Evolutionary conservation across 1,284 basidiomycete species (phyloP), one percentile per base, ranked within the genome.

Genomic region (Cryptococcus neoformans): DNA sequence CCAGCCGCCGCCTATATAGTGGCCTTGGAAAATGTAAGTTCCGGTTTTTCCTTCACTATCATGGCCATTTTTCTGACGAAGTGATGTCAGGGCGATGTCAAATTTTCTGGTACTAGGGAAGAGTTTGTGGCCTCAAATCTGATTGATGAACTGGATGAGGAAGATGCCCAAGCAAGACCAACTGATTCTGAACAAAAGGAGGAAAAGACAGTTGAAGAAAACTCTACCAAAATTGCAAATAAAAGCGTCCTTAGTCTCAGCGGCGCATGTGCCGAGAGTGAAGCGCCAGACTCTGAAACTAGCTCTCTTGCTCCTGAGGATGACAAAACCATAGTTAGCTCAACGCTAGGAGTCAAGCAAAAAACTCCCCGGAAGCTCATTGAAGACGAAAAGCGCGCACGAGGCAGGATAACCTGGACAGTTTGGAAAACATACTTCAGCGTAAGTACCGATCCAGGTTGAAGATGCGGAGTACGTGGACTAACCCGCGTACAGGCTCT

Each of bases 351-450:
- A 7, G 51, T 76, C 4, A 65, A 69, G 52, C 41, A 53, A 44
- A 90, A 89, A 72, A 73, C 83, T 0, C 87, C 89, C 0, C 81
- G 90, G 50, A 95, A 93, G 76, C 81, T 96, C 17, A 81, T 96
- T 38, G 92, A 95, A 71, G 93, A 96, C 67, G 93, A 96, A 76
- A 86, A 86, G 62, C 83, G 91, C 6, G 92, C 90, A 0, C 86
- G 62, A n/a, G 93, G 93, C 0, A 83, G 87, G 42, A 91, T 96
- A 55, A 79, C 84, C 49, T 81, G 80, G 59, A 83, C 86, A 44
- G 87, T 96, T 16, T 97, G 93, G 93, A 74, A 79, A 60, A 83
- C 85, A 0, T 96, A 95, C 72, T 78, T 95, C 68, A 76, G 76
- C 53, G 87, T 88, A 0, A 87, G 57, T 57, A 41, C 40, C 16